Percentiles rank a stretch among this genome's conserved stretches.
phyloP scores from a whole-genome alignment of 2,329 filamentous ascomycete species.

The Epichloe coenophiala region DNA sequence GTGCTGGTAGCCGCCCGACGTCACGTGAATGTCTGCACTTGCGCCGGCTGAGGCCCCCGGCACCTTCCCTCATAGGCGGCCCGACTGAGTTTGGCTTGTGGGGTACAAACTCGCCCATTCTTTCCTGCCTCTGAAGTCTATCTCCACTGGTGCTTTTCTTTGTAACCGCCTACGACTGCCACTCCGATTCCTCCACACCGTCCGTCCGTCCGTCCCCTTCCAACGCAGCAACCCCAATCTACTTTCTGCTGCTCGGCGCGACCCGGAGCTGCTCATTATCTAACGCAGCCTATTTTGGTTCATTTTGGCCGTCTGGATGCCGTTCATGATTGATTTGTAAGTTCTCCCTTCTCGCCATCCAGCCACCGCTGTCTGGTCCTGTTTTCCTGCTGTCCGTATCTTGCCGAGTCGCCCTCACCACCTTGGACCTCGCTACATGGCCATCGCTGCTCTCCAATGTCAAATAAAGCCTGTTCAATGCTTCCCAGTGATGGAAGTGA shows the following conservation, averaged over 20 bases:
- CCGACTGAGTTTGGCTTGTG: constrained; percentile 12
- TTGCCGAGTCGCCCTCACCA: constrained; percentile 23
- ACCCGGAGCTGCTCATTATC: not conserved
- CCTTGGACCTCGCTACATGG: constrained; percentile 18
- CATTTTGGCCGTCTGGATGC: constrained; percentile 22
- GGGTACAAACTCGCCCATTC: constrained; percentile 22
- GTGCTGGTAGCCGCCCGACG: not conserved
- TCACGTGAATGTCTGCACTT: not conserved
- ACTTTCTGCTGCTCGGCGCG: constrained; percentile 4
- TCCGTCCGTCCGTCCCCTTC: constrained; percentile 20
- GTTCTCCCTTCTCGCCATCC: constrained; percentile 17
- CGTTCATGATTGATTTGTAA: constrained; percentile 38
- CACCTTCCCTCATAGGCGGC: not conserved
- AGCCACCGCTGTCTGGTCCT: not conserved
- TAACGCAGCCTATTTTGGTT: constrained; percentile 10
- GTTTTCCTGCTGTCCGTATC: constrained; percentile 24
- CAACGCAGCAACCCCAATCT: constrained; percentile 17
- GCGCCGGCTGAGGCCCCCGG: not conserved
- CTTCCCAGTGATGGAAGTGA: constrained; percentile 22
- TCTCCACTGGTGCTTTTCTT: constrained; percentile 22
- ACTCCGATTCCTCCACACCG: constrained; percentile 13
- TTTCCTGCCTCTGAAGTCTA: constrained; percentile 21
- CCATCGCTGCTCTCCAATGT: constrained; percentile 19
- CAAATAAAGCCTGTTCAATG: constrained; percentile 12
- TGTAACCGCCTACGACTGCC: constrained; percentile 11